Evolutionary conservation across 148 eudicot species (phyloP).

Genomic region (Linanthus parryae): DNA sequence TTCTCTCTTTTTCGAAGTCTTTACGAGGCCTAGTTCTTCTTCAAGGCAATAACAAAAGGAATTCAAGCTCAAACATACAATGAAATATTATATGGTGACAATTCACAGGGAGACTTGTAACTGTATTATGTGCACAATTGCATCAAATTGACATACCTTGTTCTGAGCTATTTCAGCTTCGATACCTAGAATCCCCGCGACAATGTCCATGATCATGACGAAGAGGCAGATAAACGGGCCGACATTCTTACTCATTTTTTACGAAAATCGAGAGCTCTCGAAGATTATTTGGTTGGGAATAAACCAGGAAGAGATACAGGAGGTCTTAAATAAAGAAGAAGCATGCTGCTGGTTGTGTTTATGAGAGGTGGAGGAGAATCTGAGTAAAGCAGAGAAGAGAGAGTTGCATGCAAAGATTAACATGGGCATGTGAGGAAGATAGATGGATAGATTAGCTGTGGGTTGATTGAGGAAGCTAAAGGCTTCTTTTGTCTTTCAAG

Average conservation of each 20-base stretch:
- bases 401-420: not conserved
- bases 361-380: conserved; percentile 28
- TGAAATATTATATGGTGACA: too few relatives aligned
- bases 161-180: conserved; percentile 83
- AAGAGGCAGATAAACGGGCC: conserved; percentile 53
- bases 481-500: conserved; percentile 32
- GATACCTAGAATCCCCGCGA: conserved; percentile 78
- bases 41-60: too few relatives aligned
- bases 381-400: conserved; percentile 26
- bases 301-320: not conserved
- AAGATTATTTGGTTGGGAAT: conserved; percentile 2
- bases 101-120: too few relatives aligned
- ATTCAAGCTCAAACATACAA: too few relatives aligned
- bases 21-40: too few relatives aligned
- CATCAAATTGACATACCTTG: conserved; percentile 34
- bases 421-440: not conserved
- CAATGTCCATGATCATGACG: conserved; percentile 60
- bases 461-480: conserved; percentile 30
- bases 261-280: conserved; percentile 4
- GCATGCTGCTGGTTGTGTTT: not conserved
- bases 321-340: not conserved
- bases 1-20: too few relatives aligned
- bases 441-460: conserved; percentile 18
- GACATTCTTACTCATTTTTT: conserved; percentile 33
- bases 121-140: too few relatives aligned